Evolutionary conservation across 495 filamentous ascomycete genomes (phyloP).

Genomic region (Penicillium dipodomyicola): DNA sequence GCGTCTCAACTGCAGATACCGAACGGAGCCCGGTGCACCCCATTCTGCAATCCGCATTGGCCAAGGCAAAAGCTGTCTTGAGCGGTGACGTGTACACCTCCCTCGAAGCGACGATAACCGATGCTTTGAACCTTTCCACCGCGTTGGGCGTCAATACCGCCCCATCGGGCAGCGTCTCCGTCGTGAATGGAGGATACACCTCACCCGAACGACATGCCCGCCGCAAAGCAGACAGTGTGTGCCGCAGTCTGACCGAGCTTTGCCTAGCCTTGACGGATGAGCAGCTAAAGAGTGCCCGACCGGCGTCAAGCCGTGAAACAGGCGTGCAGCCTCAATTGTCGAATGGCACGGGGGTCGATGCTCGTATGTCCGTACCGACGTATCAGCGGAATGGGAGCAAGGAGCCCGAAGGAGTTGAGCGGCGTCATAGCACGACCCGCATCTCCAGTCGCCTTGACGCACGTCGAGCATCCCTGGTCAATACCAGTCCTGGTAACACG

Average conservation of each 20-base stretch:
- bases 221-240: slow-evolving; percentile 89
- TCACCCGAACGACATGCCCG: slow-evolving; percentile 79
- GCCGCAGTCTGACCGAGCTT: slow-evolving; percentile 87
- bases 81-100: slow-evolving; percentile 69
- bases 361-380: slow-evolving; percentile 27
- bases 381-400: slow-evolving; percentile 41
- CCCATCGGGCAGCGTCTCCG: slow-evolving; percentile 60
- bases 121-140: slow-evolving; percentile 71
- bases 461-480: slow-evolving; percentile 61
- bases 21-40: slow-evolving; percentile 62
- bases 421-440: slow-evolving; percentile 55
- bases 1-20: slow-evolving; percentile 49
- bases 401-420: slow-evolving; percentile 41
- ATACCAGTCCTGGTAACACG: slow-evolving; percentile 29
- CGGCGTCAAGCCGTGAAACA: slow-evolving; percentile 28
- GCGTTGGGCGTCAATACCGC: slow-evolving; percentile 70
- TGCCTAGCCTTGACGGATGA: slow-evolving; percentile 76
- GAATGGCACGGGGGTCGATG: slow-evolving; percentile 35
- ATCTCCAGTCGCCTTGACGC: slow-evolving; percentile 70
- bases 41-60: slow-evolving; percentile 73
- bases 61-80: slow-evolving; percentile 67
- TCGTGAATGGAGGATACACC: slow-evolving; percentile 45
- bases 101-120: slow-evolving; percentile 78
- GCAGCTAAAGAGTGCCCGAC: slow-evolving; percentile 31
- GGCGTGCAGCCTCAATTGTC: slow-evolving; percentile 21